Evolutionary conservation across 2,329 filamentous ascomycete genomes (phyloP).

Genomic region (Ascochyta lentis): DNA sequence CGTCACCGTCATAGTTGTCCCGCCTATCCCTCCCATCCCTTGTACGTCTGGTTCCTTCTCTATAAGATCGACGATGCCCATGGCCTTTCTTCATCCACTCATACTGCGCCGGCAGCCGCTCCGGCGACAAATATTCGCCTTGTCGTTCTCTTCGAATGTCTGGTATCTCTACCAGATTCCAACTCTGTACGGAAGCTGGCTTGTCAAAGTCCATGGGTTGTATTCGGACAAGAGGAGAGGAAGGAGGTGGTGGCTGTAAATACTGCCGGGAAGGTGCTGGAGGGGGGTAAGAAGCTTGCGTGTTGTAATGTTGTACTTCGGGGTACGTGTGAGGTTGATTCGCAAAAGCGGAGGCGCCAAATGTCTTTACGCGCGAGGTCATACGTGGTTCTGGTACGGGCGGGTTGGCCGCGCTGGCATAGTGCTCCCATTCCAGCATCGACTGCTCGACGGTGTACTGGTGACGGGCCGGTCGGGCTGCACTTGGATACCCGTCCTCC

Average conservation of each 20-base stretch:
- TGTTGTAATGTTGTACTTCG: not conserved
- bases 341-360: no score
- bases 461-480: not conserved
- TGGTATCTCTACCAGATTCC: not conserved
- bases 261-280: not conserved
- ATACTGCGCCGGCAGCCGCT: not conserved
- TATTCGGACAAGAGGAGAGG: no score
- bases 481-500: not conserved
- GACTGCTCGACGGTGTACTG: not conserved
- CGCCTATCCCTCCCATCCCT: not conserved
- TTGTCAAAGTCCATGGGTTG: not conserved
- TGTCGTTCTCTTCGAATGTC: not conserved
- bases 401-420: not conserved
- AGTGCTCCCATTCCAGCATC: conserved; percentile 3
- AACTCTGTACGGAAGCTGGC: not conserved
- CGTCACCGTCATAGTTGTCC: not conserved
- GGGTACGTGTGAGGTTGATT: not conserved
- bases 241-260: not conserved
- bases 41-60: not conserved
- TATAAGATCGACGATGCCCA: not conserved
- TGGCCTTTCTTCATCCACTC: conserved; percentile 11
- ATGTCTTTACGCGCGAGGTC: no score
- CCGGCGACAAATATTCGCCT: not conserved
- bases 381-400: not conserved
- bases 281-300: not conserved